Base-by-base conservation (phyloP, 139 green algal genomes). In the Chlamydomonas schloesseri region DNA sequence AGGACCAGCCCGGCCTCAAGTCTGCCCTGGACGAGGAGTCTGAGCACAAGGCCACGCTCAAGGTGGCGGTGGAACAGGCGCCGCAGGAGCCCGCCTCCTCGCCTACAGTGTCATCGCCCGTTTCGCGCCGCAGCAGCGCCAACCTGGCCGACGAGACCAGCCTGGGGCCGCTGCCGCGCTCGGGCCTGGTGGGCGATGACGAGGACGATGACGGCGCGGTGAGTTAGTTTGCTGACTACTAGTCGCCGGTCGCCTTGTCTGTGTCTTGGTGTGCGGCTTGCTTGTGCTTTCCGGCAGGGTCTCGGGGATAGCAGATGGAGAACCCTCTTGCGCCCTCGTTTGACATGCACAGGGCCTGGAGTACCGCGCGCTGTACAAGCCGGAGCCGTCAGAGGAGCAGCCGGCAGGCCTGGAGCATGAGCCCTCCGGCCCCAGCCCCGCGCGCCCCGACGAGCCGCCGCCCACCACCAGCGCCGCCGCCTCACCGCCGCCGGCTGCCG, bases 301-400 rank as follows among this genome's bases (percentile, higher is more conserved):
- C 53, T 13, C 15, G 53, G 53, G 13, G 15, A 15, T 15, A 58
- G 53, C 53, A 58, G 15, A 58, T 58, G 53, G 13, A 58, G 13
- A 58, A 15, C 13, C 53, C 53, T 58, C 13, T 23, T 58, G 53
- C 53, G 13, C 53, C 13, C 53, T 15, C 53, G 53, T 15, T 13
- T 58, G 53, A 23, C 53, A n/a, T n/a, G n/a, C n/a, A 28, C 64
- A 74, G 78, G 64, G 78, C 31, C 64, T 84, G 42, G 78, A 84
- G 78, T 84, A 84, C 42, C 78, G 64, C 36, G 78, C 78, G 15
- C 28, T 84, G 2, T 84, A 84, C 64, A 11, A 67, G 46, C 47
- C 71, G 46, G 13, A 37, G 31, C 28, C 60, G 24, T 11, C 23
- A 3, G 60, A 65, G 71, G 26, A 78, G 37, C 37, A 1, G 0